phyloP scores from a whole-genome alignment of 306 rosid species.

The Herpetospermum pedunculosum region DNA sequence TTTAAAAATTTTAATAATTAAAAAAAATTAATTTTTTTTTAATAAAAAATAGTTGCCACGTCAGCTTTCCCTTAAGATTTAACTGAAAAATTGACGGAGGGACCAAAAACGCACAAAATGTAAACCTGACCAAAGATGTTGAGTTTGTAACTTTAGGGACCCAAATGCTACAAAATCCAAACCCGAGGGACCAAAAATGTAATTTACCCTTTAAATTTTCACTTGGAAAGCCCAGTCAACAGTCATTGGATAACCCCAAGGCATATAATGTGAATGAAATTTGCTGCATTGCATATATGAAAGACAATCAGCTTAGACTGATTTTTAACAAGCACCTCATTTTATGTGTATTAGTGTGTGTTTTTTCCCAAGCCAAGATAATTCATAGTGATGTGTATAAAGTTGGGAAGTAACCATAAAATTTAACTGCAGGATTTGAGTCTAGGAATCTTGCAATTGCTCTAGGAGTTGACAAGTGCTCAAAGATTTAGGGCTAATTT shows the following conservation, averaged over 20 bases:
- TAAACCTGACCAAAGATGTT: too few relatives aligned
- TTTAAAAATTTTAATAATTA: too few relatives aligned
- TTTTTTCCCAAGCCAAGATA: slow-evolving; percentile 21
- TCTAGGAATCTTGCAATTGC: slow-evolving; percentile 86
- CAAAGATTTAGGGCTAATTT: slow-evolving; percentile 55
- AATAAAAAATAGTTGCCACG: too few relatives aligned
- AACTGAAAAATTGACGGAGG: too few relatives aligned
- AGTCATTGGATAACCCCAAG: neutral
- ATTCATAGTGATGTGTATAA: slow-evolving; percentile 27
- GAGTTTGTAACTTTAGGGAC: too few relatives aligned
- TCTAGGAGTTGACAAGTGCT: slow-evolving; percentile 76
- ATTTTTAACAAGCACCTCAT: slow-evolving; percentile 23
- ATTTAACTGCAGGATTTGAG: slow-evolving; percentile 86
- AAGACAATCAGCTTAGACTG: slow-evolving; percentile 14
- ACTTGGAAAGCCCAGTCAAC: neutral
- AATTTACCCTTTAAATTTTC: neutral
- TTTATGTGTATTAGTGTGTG: slow-evolving; percentile 15
- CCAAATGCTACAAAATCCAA: too few relatives aligned
- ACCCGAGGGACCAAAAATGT: too few relatives aligned
- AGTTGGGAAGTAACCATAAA: slow-evolving; percentile 49
- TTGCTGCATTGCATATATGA: slow-evolving; percentile 7
- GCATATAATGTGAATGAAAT: slow-evolving; percentile 14
- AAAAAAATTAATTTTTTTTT: too few relatives aligned
- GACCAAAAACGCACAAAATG: too few relatives aligned
- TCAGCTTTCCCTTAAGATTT: too few relatives aligned